A percentile compares a stretch with the other conserved stretches of the same genome.
phyloP scores from a whole-genome alignment of 768 basidiomycete species.

The Baorangia bicolor region DNA sequence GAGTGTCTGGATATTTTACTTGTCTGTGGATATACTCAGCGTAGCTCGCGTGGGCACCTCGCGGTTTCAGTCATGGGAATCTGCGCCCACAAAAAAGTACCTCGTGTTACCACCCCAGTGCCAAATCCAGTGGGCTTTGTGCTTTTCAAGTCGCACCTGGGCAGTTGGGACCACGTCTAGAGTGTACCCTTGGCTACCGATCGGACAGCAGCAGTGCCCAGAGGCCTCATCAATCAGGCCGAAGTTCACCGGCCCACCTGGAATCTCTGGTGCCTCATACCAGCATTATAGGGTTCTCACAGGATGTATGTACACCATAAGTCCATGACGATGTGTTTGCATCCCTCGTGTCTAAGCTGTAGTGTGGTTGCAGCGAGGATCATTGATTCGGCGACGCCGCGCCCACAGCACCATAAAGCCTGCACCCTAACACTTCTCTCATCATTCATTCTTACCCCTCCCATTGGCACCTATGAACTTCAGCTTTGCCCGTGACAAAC shows the following conservation, averaged over 20 bases:
- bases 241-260: not conserved
- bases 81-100: conserved; percentile 9
- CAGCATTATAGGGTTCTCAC: not conserved
- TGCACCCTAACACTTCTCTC: not conserved
- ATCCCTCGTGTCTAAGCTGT: not conserved
- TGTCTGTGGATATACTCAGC: not conserved
- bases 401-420: conserved; percentile 13
- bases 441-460: not conserved
- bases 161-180: no score
- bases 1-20: not conserved
- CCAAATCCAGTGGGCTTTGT: no score
- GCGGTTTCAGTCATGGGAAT: not conserved
- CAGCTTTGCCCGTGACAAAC: not conserved
- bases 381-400: not conserved
- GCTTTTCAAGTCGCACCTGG: no score
- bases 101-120: not conserved
- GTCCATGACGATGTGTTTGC: not conserved
- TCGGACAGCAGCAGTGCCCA: no score
- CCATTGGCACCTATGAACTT: conserved; percentile 3
- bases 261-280: not conserved
- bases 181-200: no score
- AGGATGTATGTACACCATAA: conserved; percentile 6
- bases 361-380: not conserved
- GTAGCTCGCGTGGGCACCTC: not conserved
- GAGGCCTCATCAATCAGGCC: no score